Percentiles rank a stretch among this genome's conserved stretches.
These are phyloP conservation scores for Anacardium occidentale DNA, from an alignment of 345 rosid genomes.

Conservation along the genomic window DNA sequence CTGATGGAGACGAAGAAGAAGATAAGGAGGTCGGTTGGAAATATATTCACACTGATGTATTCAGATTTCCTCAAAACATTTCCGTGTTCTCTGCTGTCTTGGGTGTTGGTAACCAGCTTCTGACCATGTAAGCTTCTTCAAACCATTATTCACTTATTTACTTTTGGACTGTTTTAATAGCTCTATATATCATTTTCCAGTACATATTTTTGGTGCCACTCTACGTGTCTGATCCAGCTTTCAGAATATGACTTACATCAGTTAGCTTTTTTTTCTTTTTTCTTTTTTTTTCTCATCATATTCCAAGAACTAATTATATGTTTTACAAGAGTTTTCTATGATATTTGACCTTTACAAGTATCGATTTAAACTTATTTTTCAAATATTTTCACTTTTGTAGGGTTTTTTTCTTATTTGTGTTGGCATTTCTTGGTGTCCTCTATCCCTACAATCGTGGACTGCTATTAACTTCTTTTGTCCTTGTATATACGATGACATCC, in stretches of 20 bases:
- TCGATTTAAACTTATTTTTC: conserved; percentile 7
- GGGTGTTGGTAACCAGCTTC: conserved; percentile 75
- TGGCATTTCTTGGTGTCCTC: conserved; percentile 60
- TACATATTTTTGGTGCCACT: not conserved
- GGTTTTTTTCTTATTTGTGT: conserved; percentile 49
- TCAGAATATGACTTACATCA: not conserved
- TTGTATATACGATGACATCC: conserved; percentile 57
- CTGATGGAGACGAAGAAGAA: conserved; percentile 72
- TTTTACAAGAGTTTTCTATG: not conserved
- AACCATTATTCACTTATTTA: conserved; percentile 2
- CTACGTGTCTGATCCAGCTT: not conserved
- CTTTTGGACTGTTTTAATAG: not conserved
- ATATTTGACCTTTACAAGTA: not conserved
- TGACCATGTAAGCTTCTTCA: conserved; percentile 59
- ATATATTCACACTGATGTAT: conserved; percentile 69
- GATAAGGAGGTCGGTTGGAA: conserved; percentile 81
- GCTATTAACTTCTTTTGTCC: conserved; percentile 54
- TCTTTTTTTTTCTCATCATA: not conserved
- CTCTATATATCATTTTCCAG: not conserved
- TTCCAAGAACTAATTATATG: not conserved
- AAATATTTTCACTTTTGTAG: conserved; percentile 33
- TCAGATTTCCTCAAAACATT: conserved; percentile 59
- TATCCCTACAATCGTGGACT: conserved; percentile 74
- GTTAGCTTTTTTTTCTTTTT: not conserved
- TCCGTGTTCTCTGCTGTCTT: conserved; percentile 69